Evolutionary conservation across 2,329 filamentous ascomycete species (phyloP).

Genomic region (Chaetomiaceae sp.): DNA sequence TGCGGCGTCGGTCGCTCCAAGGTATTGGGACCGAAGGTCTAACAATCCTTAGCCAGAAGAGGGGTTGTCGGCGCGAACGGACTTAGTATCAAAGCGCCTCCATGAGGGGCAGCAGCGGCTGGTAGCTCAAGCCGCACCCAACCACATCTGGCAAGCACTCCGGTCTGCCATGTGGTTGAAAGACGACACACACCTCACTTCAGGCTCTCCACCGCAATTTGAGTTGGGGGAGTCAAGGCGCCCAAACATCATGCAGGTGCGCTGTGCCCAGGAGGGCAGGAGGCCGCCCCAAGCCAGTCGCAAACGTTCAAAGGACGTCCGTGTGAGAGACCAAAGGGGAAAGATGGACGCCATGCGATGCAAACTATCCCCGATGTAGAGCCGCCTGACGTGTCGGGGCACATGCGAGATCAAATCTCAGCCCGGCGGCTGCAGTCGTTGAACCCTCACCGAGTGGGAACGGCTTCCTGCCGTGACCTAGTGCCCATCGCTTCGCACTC

Average conservation of each 20-base stretch:
- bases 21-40: slow-evolving; percentile 13
- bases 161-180: neutral
- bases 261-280: neutral
- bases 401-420: neutral
- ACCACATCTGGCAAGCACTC: slow-evolving; percentile 3
- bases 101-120: neutral
- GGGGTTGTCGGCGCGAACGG: slow-evolving; percentile 10
- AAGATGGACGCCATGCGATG: neutral
- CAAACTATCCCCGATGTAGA: neutral
- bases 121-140: neutral
- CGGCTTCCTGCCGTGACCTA: neutral
- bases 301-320: neutral
- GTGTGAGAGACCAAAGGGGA: neutral
- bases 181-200: neutral
- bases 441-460: neutral
- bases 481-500: neutral
- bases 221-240: neutral
- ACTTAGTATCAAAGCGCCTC: neutral
- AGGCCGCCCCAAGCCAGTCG: neutral
- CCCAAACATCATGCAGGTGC: neutral
- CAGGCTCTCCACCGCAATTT: neutral
- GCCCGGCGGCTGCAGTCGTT: neutral
- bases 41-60: slow-evolving; percentile 11
- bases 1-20: slow-evolving; percentile 6
- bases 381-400: neutral